Evolutionary conservation across 129 eudicot genomes (phyloP), one percentile per base, ranked within the genome.

Genomic region (Rutidosis leptorrhynchoides): DNA sequence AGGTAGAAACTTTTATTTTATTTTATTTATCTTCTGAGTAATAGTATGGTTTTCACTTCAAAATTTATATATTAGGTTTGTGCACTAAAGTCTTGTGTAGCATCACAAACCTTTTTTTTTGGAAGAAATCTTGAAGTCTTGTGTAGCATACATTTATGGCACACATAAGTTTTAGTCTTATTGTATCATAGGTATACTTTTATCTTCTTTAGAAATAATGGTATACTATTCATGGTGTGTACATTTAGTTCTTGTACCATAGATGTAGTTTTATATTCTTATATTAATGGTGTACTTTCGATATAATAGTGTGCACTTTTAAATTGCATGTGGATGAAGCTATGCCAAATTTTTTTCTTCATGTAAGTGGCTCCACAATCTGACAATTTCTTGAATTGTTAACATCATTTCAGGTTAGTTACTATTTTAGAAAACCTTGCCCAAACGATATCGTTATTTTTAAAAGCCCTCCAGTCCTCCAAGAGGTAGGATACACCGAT

Each of bases 401-500:
- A 27, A 20, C 45, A 17, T 46, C 15, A 49, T 73, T 85, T 57
- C 98, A 88, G 98, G 98, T 92, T 25, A 81, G 82, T 26, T 93
- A 85, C 70, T 93, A 93, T 80, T 93, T 93, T 64, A 75, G 98
- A 48, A 88, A 86, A 76, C 98, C 98, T 22, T 93, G 98, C 74
- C 92, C 98, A 10, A 93, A 88, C 46, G 98, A 93, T 76, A 79
- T 93, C 24, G 95, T 93, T 49, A 93, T 93, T 19, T 93, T 93
- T 68, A 93, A 88, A 69, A 89, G 95, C 78, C 98, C 98, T 43
- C 98, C 96, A 2, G 96, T 86, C 32, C 90, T 93, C 30, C 98
- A 88, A 74, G 87, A 93, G 75, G 96, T 75, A 6, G 98, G 98
- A 48, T 93, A 88, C 73, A 93, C 96, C 6, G 96, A 93, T 62